Percentiles rank a stretch among this genome's conserved stretches.
These are phyloP conservation scores for Nemophila menziesii DNA, from an alignment of 257 asterid species.

Conservation along the genomic window DNA sequence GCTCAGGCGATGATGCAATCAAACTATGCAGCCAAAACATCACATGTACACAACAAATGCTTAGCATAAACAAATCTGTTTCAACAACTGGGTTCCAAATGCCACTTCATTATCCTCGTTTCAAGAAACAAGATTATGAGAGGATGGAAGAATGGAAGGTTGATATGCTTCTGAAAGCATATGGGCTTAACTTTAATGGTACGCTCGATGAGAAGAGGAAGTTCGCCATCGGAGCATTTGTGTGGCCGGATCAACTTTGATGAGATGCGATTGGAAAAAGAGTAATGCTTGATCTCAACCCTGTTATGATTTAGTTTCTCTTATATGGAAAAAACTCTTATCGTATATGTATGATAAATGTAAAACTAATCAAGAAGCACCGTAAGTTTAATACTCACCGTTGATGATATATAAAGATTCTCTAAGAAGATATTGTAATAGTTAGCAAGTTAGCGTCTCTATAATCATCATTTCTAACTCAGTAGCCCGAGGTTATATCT, in stretches of 20 bases:
- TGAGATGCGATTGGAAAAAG: too few species aligned
- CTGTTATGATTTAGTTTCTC: slow-evolving; percentile 5
- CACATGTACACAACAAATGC: background rate
- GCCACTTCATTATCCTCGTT: slow-evolving; percentile 26
- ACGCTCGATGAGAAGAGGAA: slow-evolving; percentile 33
- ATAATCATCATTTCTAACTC: too few species aligned
- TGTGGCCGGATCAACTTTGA: slow-evolving; percentile 40
- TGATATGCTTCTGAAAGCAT: slow-evolving; percentile 24
- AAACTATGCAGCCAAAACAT: background rate
- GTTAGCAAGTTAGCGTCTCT: too few species aligned
- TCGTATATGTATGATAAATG: too few species aligned
- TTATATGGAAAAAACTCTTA: background rate
- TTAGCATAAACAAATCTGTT: background rate
- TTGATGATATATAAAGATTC: too few species aligned
- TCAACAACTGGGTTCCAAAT: slow-evolving; percentile 3
- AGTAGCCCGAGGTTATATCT: too few species aligned
- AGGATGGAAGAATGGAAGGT: slow-evolving; percentile 41
- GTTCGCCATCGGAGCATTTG: slow-evolving; percentile 45
- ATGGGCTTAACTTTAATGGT: slow-evolving; percentile 25
- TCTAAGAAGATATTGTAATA: too few species aligned
- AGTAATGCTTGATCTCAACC: too few species aligned
- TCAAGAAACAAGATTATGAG: slow-evolving; percentile 14
- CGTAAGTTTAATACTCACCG: too few species aligned
- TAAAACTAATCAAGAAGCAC: too few species aligned
- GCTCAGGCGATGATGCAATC: background rate